Evolutionary conservation across 257 asterid genomes (phyloP).

Genomic region (Solanum neorickii): DNA sequence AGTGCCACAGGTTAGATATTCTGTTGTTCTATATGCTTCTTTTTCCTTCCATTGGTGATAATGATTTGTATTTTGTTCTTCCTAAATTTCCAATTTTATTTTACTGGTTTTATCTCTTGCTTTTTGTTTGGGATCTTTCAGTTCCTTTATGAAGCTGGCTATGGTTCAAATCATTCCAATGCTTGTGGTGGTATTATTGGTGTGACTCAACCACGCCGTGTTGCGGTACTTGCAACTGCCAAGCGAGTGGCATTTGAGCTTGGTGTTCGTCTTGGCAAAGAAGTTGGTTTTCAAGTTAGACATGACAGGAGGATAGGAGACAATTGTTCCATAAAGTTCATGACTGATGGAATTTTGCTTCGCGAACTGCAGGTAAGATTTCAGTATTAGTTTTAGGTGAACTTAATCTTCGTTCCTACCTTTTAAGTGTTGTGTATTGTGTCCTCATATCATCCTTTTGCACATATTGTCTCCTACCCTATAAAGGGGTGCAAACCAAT

Average conservation of each 20-base stretch:
- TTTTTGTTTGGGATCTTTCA: slow-evolving; percentile 22
- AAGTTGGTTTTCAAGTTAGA: slow-evolving; percentile 95
- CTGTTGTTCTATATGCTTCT: background rate
- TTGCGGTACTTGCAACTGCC: slow-evolving; percentile 96
- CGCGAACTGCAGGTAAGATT: slow-evolving; percentile 89
- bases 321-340: slow-evolving; percentile 82
- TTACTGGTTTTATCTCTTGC: background rate
- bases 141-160: slow-evolving; percentile 95
- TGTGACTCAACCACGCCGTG: slow-evolving; percentile 97
- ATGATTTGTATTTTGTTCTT: background rate
- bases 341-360: slow-evolving; percentile 97
- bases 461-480: background rate
- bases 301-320: slow-evolving; percentile 83
- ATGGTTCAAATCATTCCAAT: slow-evolving; percentile 37
- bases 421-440: background rate
- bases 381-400: background rate
- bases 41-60: background rate
- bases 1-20: slow-evolving; percentile 82
- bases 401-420: background rate
- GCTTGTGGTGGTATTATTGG: slow-evolving; percentile 71
- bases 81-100: background rate
- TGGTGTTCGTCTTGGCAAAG: slow-evolving; percentile 75
- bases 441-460: background rate
- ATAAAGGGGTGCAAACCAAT: background rate
- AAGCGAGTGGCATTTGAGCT: slow-evolving; percentile 93